These are phyloP conservation scores for Chenopodium suecicum DNA, from an alignment of 148 eudicot species.

Conservation along the genomic window DNA sequence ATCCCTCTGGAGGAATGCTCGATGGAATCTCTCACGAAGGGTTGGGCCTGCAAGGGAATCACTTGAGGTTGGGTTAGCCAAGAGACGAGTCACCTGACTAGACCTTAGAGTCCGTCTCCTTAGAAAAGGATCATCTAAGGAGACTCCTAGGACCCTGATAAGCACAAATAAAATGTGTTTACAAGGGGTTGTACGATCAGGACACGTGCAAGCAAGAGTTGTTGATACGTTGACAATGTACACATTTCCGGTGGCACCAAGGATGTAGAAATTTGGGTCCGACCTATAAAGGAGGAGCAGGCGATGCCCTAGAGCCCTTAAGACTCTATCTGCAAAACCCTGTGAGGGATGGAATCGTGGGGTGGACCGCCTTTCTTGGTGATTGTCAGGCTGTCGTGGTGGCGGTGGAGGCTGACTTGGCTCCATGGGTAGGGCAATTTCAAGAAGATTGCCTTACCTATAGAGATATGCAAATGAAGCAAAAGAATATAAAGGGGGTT, in stretches of 20 bases:
- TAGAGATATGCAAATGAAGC: conserved; percentile 7
- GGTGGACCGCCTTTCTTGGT: conserved; percentile 24
- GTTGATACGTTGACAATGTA: conserved; percentile 63
- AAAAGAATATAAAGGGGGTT: conserved; percentile 4
- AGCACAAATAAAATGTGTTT: conserved; percentile 74
- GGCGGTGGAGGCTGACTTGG: conserved; percentile 37
- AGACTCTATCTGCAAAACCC: conserved; percentile 54
- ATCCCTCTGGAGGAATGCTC: conserved; percentile 37
- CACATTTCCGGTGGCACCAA: conserved; percentile 85
- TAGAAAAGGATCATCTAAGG: conserved; percentile 50
- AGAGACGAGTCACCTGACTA: conserved; percentile 58
- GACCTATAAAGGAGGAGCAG: conserved; percentile 76
- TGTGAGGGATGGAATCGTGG: conserved; percentile 36
- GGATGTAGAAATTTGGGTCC: conserved; percentile 61
- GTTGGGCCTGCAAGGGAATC: conserved; percentile 46
- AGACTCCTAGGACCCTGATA: conserved; percentile 43
- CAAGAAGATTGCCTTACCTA: neutral
- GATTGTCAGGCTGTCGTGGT: conserved; percentile 12
- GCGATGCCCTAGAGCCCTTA: conserved; percentile 63
- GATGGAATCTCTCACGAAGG: conserved; percentile 63
- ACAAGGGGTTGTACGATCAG: conserved; percentile 77
- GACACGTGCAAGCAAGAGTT: conserved; percentile 70
- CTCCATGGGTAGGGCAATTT: conserved; percentile 38
- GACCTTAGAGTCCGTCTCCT: conserved; percentile 55
- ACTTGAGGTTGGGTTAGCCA: conserved; percentile 36